Percentiles rank a stretch among this genome's conserved stretches.
Evolutionary conservation across 164 flowering plant species (phyloP).

Genomic region (Euptelea pleiosperma): DNA sequence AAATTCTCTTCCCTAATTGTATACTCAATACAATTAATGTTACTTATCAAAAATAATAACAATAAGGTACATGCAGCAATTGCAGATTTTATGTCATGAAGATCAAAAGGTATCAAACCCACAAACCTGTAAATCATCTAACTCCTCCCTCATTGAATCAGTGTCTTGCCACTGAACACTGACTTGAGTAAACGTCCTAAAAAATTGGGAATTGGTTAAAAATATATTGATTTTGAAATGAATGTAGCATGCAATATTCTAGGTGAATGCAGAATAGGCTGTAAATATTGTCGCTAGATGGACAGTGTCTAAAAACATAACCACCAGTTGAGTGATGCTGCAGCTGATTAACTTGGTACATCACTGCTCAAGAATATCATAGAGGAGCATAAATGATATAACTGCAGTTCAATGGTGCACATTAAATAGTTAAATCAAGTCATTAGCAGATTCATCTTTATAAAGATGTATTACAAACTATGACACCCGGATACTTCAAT

Average conservation of each 20-base stretch:
- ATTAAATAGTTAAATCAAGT: no score
- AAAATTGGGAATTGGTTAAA: constrained; percentile 6
- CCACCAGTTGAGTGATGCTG: no score
- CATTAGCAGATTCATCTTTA: no score
- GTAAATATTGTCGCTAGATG: no score
- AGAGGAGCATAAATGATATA: no score
- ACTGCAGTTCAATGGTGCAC: no score
- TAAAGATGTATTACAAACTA: no score
- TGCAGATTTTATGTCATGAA: background rate
- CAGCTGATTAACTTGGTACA: no score
- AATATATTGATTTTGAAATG: background rate
- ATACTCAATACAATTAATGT: background rate
- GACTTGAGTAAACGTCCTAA: constrained; percentile 98
- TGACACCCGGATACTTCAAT: no score
- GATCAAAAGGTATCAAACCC: background rate
- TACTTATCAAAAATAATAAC: background rate
- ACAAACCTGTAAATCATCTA: constrained; percentile 93
- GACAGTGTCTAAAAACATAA: no score
- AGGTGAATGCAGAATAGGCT: background rate
- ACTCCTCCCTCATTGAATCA: constrained; percentile 93
- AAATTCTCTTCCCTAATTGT: background rate
- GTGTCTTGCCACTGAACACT: constrained; percentile 96
- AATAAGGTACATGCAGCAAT: background rate
- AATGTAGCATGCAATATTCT: background rate
- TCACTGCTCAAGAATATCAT: no score